Evolutionary conservation across 2,329 filamentous ascomycete species (phyloP), one percentile per base, ranked within the genome.

Genomic region (Xylariaceae sp.): DNA sequence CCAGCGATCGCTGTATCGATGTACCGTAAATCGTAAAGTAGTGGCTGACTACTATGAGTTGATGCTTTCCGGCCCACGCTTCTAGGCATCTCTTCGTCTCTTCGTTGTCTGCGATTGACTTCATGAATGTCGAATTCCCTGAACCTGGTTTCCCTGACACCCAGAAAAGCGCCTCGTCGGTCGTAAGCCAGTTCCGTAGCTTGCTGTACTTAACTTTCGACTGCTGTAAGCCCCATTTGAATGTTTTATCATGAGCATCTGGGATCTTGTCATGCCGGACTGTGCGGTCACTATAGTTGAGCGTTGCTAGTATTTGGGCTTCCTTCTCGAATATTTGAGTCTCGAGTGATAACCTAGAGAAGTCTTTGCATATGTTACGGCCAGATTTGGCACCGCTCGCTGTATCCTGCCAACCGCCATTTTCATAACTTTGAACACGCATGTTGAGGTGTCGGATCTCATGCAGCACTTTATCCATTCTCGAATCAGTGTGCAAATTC

Each of bases 261-360:
- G 37, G 7, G n/a, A 39, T 39, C 6, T 39, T 39, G 21, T 27
- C 22, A 27, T 39, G 14, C 22, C 37, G 37, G 37, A 22, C n/a
- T 17, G 12, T 27, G 23, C 37, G 37, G 21, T 39, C 37, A 22
- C 37, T 39, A 22, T 39, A 39, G 37, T 39, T 19, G 22, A 39
- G 37, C 16, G 37, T n/a, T 16, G 37, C 21, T 22, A 39, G 37
- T 39, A 35, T 20, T 27, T 34, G 23, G 17, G 25, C 42, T 44
- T 44, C 42, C 14, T 44, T 44, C 20, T 39, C 35, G 20, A 44
- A 34, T 21, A 19, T 21, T 21, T 17, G 25, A 20, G 42, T 34
- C 35, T 39, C 36, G 10, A 44, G 42, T 11, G 42, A 44, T 27
- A 44, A 25, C 21, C 25, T 39, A n/a, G 35, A 34, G 22, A 35